A percentile compares a stretch with the other conserved stretches of the same genome.
These are phyloP conservation scores for Biscogniauxia sp. DNA, from an alignment of 2,329 filamentous ascomycete genomes.

Conservation along the genomic window DNA sequence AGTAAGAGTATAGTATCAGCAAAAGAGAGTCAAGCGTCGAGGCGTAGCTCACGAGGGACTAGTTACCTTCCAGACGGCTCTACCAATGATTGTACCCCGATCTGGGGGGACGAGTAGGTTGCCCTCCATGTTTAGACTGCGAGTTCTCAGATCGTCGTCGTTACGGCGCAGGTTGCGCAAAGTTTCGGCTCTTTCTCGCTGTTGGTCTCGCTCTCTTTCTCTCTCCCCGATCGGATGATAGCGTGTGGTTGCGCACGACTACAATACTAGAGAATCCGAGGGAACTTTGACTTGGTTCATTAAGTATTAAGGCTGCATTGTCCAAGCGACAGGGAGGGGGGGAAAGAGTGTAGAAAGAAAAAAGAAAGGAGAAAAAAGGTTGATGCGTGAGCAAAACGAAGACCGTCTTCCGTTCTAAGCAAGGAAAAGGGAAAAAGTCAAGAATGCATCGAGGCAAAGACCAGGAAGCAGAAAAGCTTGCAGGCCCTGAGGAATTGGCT, in stretches of 20 bases:
- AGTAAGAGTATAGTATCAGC: slow-evolving; percentile 15
- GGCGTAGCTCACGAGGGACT: not conserved
- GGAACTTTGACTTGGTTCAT: slow-evolving; percentile 16
- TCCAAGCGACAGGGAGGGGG: slow-evolving; percentile 13
- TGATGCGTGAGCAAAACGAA: slow-evolving; percentile 11
- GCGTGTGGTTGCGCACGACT: slow-evolving; percentile 19
- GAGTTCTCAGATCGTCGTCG: slow-evolving; percentile 11
- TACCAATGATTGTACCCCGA: slow-evolving; percentile 49
- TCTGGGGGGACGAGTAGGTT: slow-evolving; percentile 50
- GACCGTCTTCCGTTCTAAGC: not conserved
- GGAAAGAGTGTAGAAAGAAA: not conserved
- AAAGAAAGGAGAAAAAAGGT: slow-evolving; percentile 6
- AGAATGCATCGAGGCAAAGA: not conserved
- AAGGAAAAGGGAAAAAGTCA: slow-evolving; percentile 1
- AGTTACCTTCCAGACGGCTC: slow-evolving; percentile 51
- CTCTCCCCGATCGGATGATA: slow-evolving; percentile 3
- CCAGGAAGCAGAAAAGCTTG: no score
- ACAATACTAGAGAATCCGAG: slow-evolving; percentile 14
- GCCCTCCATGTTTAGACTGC: slow-evolving; percentile 44
- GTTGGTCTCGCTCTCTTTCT: not conserved
- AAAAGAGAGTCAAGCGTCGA: slow-evolving; percentile 1
- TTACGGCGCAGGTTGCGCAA: slow-evolving; percentile 17
- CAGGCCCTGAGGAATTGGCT: not conserved
- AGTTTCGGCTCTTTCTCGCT: slow-evolving; percentile 9
- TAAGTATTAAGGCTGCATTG: slow-evolving; percentile 19